Evolutionary conservation across 2,329 filamentous ascomycete genomes (phyloP).

Genomic region (Xylariales sp.): DNA sequence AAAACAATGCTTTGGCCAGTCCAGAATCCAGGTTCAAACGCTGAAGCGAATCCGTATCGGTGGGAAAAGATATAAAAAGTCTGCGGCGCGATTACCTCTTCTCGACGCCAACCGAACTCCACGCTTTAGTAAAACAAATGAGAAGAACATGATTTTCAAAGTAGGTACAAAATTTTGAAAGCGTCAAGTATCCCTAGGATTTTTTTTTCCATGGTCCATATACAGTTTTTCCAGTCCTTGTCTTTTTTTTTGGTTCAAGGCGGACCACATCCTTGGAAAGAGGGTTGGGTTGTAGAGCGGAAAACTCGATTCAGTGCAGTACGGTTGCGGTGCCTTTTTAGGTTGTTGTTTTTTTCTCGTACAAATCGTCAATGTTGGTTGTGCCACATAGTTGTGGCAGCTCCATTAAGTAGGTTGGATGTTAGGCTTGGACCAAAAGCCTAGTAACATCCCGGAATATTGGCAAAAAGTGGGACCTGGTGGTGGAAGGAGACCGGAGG

Average conservation of each 20-base stretch:
- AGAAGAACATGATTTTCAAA: constrained; percentile 17
- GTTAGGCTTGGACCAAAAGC: too few relatives aligned
- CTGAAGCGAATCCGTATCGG: constrained; percentile 15
- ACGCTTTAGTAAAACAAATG: constrained; percentile 24
- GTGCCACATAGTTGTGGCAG: too few relatives aligned
- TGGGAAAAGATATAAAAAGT: constrained; percentile 9
- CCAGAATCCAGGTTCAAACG: constrained; percentile 15
- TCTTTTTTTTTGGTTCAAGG: not conserved
- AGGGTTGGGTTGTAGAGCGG: too few relatives aligned
- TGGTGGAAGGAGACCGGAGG: constrained; percentile 48
- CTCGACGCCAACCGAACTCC: constrained; percentile 25
- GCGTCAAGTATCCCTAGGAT: constrained; percentile 1
- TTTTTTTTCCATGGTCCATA: constrained; percentile 5
- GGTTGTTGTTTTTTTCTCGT: too few relatives aligned
- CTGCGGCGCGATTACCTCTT: constrained; percentile 13
- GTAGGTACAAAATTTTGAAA: constrained; percentile 18
- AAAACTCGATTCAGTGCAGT: too few relatives aligned
- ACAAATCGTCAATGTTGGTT: too few relatives aligned
- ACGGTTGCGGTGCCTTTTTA: too few relatives aligned
- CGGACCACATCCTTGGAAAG: too few relatives aligned
- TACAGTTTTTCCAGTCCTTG: constrained; percentile 4
- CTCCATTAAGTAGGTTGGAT: too few relatives aligned
- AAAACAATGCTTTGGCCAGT: constrained; percentile 21
- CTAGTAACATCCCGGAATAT: constrained; percentile 50
- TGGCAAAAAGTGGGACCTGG: constrained; percentile 46